Percentiles rank a stretch among this genome's conserved stretches.
These are phyloP conservation scores for Olyra latifolia DNA, from an alignment of 176 grass and related monocot genomes.

Conservation along the genomic window DNA sequence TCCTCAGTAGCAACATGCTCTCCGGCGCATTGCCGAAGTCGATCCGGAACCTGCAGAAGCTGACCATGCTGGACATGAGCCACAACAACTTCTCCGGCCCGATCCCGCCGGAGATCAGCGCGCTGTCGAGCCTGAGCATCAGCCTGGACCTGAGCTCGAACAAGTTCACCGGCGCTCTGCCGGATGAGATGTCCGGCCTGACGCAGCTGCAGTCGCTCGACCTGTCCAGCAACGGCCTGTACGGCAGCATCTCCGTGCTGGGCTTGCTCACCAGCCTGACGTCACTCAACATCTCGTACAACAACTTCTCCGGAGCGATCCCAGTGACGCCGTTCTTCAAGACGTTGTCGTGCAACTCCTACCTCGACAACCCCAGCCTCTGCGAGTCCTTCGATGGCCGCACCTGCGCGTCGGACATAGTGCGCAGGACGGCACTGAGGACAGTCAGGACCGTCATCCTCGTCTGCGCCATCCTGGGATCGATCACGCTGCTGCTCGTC, in stretches of 20 bases:
- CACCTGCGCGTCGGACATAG: conserved; percentile 61
- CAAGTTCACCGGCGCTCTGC: conserved; percentile 70
- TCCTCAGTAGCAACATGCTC: conserved; percentile 65
- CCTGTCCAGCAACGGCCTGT: conserved; percentile 68
- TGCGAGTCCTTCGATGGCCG: conserved; percentile 81
- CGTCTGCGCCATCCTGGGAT: conserved; percentile 59
- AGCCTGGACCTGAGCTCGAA: conserved; percentile 83
- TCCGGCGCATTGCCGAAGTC: conserved; percentile 59
- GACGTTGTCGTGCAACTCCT: conserved; percentile 65
- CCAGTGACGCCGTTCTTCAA: conserved; percentile 81
- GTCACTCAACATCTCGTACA: conserved; percentile 86
- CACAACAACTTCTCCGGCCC: conserved; percentile 62
- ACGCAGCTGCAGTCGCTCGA: conserved; percentile 85
- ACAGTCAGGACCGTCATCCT: conserved; percentile 60
- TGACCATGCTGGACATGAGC: conserved; percentile 83
- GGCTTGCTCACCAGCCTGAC: conserved; percentile 73
- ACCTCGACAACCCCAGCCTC: conserved; percentile 58
- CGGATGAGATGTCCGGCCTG: conserved; percentile 73
- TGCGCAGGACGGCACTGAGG: conserved; percentile 65
- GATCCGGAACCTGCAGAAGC: conserved; percentile 77
- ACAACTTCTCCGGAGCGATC: conserved; percentile 96
- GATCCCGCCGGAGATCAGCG: conserved; percentile 60
- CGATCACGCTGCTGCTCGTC: conserved; percentile 49
- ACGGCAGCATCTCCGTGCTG: conserved; percentile 70
- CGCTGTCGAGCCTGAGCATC: conserved; percentile 76